Conservation (phyloP, 2,329 filamentous ascomycete species). For the Aspergillus aculeatinus region DNA sequence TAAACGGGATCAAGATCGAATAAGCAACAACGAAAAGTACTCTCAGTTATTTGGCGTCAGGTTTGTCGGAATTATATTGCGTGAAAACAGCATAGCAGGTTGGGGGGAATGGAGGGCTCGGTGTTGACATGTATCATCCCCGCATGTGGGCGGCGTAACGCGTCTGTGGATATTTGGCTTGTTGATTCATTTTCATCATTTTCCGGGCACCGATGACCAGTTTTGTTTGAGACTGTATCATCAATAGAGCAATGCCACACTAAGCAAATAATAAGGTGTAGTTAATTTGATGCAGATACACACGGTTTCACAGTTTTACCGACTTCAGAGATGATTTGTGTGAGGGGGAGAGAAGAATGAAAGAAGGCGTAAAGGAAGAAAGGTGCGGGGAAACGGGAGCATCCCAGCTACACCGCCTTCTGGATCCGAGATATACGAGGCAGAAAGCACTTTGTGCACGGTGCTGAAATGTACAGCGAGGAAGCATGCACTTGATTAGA, state of each 20-base stretch:
- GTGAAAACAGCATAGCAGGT: background rate
- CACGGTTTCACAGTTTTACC: background rate
- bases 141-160: background rate
- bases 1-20: slow-evolving; percentile 22
- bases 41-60: background rate
- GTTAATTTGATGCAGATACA: background rate
- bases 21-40: background rate
- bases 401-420: background rate
- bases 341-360: background rate
- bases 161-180: background rate
- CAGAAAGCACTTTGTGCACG: background rate
- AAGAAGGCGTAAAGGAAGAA: background rate
- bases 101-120: background rate
- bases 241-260: background rate
- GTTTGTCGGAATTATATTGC: background rate
- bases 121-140: background rate
- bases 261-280: background rate
- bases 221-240: background rate
- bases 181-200: background rate
- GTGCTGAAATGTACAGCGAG: too few species aligned
- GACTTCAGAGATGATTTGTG: slow-evolving; percentile 1
- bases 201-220: background rate
- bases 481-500: too few species aligned
- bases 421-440: background rate
- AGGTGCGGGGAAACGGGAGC: background rate